Base-by-base conservation (phyloP, 768 basidiomycete species). In the Lanmaoa pseudosensibilis region DNA sequence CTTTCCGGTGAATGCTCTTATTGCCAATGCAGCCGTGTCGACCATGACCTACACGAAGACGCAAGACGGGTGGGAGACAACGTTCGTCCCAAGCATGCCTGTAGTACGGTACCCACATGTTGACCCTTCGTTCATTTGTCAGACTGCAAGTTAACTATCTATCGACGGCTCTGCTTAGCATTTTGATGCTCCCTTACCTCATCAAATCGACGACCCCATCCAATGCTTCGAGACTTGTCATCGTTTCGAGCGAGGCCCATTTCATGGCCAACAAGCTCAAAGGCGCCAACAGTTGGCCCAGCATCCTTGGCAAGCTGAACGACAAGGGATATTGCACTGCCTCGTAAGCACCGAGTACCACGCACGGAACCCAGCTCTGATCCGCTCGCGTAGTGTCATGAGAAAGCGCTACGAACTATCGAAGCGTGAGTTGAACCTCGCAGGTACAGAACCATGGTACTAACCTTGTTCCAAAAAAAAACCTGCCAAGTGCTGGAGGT, bases 141-240 rank as follows among this genome's bases (percentile, higher is more conserved):
- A 76, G 73, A 9, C 43, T 77, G 7, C 73, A 76, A 56, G 69
- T 74, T 27, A 76, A 77, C 54, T 69, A 71, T 46, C 56, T 77
- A 21, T 69, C 72, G 30, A 77, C 68, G 0, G 72, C 66, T 4
- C 48, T 76, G 44, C 67, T 76, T 11, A 70, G 68, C 50, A 62
- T 75, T 37, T 57, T 73, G 50, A 66, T 77, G 50, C 65, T 77
- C 5, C 75, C 75, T 25, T 61, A 69, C 34, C 67, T 76, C 51
- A 54, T 70, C 52, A 68, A 69, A 52, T 63, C 70, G n/a, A 56
- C 68, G 10, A 62, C 62, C 11, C 52, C 61, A 12, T 46, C 56
- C 9, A 49, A 67, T 34, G 53, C 69, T 3, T 63, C 70, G 10
- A 63, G 72, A 43, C 48, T 74, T 9, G 64, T 71, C 18, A 57